phyloP scores from a whole-genome alignment of 106 monocot species.

The Acanthochlamys bracteata region DNA sequence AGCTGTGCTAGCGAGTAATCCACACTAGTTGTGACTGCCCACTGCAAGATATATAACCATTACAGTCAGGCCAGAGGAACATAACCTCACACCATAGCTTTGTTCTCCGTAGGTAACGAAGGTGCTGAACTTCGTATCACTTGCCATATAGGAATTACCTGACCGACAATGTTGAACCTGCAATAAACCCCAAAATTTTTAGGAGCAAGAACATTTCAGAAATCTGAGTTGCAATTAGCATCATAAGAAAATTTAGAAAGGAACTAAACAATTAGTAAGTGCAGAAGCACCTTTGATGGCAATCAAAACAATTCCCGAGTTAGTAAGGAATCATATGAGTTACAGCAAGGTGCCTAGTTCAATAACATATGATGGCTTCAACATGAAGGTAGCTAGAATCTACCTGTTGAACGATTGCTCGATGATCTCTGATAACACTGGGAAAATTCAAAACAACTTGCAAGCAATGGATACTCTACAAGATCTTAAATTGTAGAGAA shows the following conservation, averaged over 20 bases:
- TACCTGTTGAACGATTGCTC: too few relatives aligned
- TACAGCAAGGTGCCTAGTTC: too few relatives aligned
- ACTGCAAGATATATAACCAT: slow-evolving; percentile 9
- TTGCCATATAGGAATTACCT: slow-evolving; percentile 26
- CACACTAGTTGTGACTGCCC: slow-evolving; percentile 24
- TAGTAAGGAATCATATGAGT: too few relatives aligned
- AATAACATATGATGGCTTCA: too few relatives aligned
- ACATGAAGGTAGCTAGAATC: too few relatives aligned
- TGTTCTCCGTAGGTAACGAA: not conserved
- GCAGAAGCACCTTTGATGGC: too few relatives aligned
- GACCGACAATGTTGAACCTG: slow-evolving; percentile 84
- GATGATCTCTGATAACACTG: too few relatives aligned
- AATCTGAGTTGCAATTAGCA: not conserved
- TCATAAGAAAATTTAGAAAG: not conserved
- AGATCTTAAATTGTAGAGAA: too few relatives aligned
- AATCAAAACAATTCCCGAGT: too few relatives aligned
- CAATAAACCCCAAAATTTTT: slow-evolving; percentile 10
- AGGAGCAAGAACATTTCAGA: not conserved
- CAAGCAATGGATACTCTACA: too few relatives aligned
- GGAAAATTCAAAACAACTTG: too few relatives aligned
- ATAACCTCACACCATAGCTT: not conserved
- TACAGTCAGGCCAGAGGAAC: not conserved
- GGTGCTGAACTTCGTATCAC: not conserved
- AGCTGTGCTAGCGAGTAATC: slow-evolving; percentile 26
- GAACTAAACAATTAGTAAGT: not conserved